Conservation (phyloP, 2,329 filamentous ascomycete species). For the Laburnicola sp. region DNA sequence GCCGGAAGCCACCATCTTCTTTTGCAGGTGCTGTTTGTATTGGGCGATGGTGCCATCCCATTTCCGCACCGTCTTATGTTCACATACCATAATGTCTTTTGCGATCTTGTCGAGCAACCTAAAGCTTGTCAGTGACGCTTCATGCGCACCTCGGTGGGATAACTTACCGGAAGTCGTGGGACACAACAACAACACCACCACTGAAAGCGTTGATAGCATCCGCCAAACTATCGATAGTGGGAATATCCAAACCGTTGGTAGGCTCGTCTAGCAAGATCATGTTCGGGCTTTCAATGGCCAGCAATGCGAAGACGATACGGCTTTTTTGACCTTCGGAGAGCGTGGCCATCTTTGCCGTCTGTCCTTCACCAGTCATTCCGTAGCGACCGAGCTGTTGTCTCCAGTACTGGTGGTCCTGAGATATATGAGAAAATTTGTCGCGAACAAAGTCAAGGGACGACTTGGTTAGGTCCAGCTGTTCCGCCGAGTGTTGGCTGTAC, state of each 20-base stretch:
- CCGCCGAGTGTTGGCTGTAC: slow-evolving; percentile 97
- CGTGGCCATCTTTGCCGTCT: slow-evolving; percentile 97
- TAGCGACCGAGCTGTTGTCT: slow-evolving; percentile 95
- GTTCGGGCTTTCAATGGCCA: slow-evolving; percentile 95
- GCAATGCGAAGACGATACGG: slow-evolving; percentile 94
- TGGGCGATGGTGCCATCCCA: slow-evolving; percentile 90
- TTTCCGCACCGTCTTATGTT: slow-evolving; percentile 88
- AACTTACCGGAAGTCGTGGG: slow-evolving; percentile 96
- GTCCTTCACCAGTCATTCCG: slow-evolving; percentile 87
- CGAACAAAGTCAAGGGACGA: slow-evolving; percentile 96
- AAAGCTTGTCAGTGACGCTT: slow-evolving; percentile 40
- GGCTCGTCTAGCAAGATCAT: slow-evolving; percentile 98
- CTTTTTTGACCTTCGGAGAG: slow-evolving; percentile 97
- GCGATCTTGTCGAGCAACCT: slow-evolving; percentile 99
- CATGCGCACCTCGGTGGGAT: background rate
- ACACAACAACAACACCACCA: slow-evolving; percentile 96
- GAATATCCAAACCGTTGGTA: slow-evolving; percentile 98
- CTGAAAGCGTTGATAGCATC: slow-evolving; percentile 97
- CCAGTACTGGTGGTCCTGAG: slow-evolving; percentile 99
- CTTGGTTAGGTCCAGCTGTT: slow-evolving; percentile 98
- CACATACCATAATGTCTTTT: slow-evolving; percentile 99
- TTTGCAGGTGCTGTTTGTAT: slow-evolving; percentile 98
- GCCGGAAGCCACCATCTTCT: slow-evolving; percentile 94
- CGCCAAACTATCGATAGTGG: slow-evolving; percentile 94
- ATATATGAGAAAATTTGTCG: slow-evolving; percentile 86